phyloP scores from a whole-genome alignment of 164 flowering plant genomes.

The Sextonia rubra region DNA sequence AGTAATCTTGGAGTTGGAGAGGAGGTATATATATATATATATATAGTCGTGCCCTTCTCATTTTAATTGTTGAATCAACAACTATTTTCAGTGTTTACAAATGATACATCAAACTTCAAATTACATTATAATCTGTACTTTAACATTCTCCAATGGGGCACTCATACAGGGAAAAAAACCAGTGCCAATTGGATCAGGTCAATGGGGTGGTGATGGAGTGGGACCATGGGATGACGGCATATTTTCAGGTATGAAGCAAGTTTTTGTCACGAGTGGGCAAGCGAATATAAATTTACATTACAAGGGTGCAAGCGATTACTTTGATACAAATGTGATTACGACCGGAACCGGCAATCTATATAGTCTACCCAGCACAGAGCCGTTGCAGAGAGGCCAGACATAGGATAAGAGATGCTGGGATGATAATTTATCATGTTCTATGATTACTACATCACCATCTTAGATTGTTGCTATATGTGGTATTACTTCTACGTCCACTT shows the following conservation, averaged over 20 bases:
- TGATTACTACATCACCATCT: background rate
- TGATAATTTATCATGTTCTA: background rate
- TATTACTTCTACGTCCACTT: constrained; percentile 9
- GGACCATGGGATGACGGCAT: constrained; percentile 87
- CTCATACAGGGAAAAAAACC: constrained; percentile 54
- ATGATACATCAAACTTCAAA: too few species aligned
- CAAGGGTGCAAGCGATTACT: constrained; percentile 36
- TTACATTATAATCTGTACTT: too few species aligned
- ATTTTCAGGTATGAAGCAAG: constrained; percentile 65
- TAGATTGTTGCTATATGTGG: background rate
- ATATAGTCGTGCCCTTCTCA: too few species aligned
- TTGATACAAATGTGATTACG: constrained; percentile 72
- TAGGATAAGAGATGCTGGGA: too few species aligned
- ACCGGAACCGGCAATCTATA: constrained; percentile 62
- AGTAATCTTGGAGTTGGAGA: constrained; percentile 30
- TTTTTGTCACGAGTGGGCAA: constrained; percentile 42
- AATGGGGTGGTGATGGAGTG: constrained; percentile 95
- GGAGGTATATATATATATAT: constrained; percentile 55
- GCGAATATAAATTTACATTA: constrained; percentile 9
- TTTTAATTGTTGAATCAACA: too few species aligned
- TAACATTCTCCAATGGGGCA: too few species aligned
- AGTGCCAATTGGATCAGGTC: constrained; percentile 63
- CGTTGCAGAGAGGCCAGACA: background rate
- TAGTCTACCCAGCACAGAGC: constrained; percentile 77
- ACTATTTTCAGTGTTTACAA: too few species aligned